Conservation (phyloP, 208 protist species). For the Crithidia thermophila region DNA sequence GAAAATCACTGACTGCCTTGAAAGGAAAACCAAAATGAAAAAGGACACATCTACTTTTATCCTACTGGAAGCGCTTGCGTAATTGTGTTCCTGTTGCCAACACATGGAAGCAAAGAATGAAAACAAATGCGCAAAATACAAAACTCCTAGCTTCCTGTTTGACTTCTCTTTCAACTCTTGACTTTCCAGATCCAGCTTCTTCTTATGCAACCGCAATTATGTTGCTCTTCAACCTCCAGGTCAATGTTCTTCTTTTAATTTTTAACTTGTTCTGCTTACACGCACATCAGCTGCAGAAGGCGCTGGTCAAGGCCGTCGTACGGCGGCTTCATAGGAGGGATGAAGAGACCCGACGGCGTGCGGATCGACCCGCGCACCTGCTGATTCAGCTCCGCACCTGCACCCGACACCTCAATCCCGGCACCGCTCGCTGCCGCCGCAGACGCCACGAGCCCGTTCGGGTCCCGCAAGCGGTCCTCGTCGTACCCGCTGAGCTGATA, state of each 20-base stretch:
- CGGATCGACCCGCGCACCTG: conserved; percentile 33
- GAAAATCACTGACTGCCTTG: too few species aligned
- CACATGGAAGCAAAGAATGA: too few species aligned
- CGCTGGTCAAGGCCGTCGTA: conserved; percentile 72
- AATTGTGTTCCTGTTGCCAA: too few species aligned
- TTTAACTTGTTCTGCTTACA: conserved; percentile 15
- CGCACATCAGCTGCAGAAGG: conserved; percentile 66
- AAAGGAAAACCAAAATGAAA: background rate
- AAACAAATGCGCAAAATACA: too few species aligned
- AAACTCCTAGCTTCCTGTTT: too few species aligned
- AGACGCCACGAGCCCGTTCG: conserved; percentile 64
- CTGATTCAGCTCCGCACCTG: conserved; percentile 13
- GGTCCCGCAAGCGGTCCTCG: conserved; percentile 65
- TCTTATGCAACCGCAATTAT: too few species aligned
- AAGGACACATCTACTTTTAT: background rate
- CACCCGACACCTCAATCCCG: conserved; percentile 6
- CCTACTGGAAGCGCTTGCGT: too few species aligned
- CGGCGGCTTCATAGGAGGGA: conserved; percentile 57
- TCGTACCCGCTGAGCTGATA: conserved; percentile 81
- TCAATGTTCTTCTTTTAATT: background rate
- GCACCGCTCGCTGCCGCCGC: conserved; percentile 47
- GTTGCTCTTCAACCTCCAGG: too few species aligned
- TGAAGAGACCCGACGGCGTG: conserved; percentile 67
- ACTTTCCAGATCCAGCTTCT: too few species aligned
- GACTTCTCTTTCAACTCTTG: too few species aligned